phyloP scores from a whole-genome alignment of 352 stramenopile genomes.

The Globisporangium mamillatum region DNA sequence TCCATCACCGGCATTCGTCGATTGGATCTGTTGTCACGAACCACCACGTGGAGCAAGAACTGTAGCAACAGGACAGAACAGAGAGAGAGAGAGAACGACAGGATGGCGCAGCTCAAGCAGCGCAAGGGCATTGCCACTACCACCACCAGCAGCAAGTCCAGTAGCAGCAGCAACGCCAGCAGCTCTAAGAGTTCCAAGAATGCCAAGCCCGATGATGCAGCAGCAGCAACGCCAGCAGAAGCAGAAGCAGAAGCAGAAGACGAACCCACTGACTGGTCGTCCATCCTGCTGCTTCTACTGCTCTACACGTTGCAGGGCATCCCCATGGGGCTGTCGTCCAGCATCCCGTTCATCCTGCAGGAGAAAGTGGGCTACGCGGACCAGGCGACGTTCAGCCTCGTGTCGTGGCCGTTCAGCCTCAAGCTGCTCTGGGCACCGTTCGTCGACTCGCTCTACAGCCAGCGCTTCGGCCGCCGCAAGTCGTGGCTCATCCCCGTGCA shows the following conservation, averaged over 20 bases:
- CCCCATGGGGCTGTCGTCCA: slow-evolving; percentile 97
- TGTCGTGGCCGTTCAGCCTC: slow-evolving; percentile 98
- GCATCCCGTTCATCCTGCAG: slow-evolving; percentile 98
- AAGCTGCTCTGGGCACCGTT: slow-evolving; percentile 99
- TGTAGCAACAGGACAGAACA: background rate
- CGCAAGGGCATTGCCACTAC: slow-evolving; percentile 19
- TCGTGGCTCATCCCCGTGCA: slow-evolving; percentile 98
- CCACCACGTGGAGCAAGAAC: slow-evolving; percentile 3
- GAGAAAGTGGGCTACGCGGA: slow-evolving; percentile 96
- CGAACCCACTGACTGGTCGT: slow-evolving; percentile 59
- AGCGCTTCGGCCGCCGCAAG: slow-evolving; percentile 91
- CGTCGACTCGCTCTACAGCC: slow-evolving; percentile 93
- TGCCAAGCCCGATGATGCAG: background rate
- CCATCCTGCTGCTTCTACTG: slow-evolving; percentile 92
- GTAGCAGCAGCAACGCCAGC: background rate
- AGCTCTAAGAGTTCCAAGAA: background rate
- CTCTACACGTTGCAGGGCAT: slow-evolving; percentile 99
- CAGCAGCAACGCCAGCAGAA: background rate
- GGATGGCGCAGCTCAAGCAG: slow-evolving; percentile 32
- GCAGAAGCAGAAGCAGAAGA: slow-evolving; percentile 22
- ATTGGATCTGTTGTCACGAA: slow-evolving; percentile 6
- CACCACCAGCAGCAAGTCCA: background rate
- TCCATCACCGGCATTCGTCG: slow-evolving; percentile 13
- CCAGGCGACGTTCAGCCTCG: slow-evolving; percentile 97
- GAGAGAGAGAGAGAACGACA: background rate